phyloP scores from a whole-genome alignment of 306 rosid species.

The Trichosanthes truncata region DNA sequence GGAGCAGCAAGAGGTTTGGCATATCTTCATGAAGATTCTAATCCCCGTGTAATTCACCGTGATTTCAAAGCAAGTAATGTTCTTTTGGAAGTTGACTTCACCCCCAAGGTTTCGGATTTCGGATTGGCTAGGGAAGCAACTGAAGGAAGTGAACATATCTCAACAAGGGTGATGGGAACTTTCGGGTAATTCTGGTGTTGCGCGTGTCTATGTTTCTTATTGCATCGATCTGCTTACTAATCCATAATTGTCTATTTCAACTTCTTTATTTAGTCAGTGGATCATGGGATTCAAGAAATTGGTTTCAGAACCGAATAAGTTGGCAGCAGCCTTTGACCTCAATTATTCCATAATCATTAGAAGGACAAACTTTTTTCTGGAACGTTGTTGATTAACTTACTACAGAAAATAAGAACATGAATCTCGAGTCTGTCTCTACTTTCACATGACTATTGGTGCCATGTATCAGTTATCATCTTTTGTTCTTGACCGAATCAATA shows the following conservation, averaged over 20 bases:
- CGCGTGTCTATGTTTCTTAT: background rate
- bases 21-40: constrained; percentile 96
- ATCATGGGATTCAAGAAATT: background rate
- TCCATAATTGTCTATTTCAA: background rate
- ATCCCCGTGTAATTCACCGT: constrained; percentile 89
- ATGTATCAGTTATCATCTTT: background rate
- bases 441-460: background rate
- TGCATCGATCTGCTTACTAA: background rate
- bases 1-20: constrained; percentile 99
- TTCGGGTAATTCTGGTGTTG: constrained; percentile 52
- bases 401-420: background rate
- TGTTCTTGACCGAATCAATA: constrained; percentile 6
- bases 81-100: constrained; percentile 79
- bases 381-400: background rate
- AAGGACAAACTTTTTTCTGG: background rate
- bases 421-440: background rate
- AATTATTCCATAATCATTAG: background rate
- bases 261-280: background rate
- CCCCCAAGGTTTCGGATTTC: constrained; percentile 95
- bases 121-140: constrained; percentile 98
- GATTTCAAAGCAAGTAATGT: constrained; percentile 94
- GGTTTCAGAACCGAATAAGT: background rate
- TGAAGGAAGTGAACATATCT: constrained; percentile 73
- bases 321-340: background rate
- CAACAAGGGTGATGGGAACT: constrained; percentile 97